Base-by-base conservation (phyloP, 1,284 basidiomycete genomes). In the Cryptococcus hybrid region DNA sequence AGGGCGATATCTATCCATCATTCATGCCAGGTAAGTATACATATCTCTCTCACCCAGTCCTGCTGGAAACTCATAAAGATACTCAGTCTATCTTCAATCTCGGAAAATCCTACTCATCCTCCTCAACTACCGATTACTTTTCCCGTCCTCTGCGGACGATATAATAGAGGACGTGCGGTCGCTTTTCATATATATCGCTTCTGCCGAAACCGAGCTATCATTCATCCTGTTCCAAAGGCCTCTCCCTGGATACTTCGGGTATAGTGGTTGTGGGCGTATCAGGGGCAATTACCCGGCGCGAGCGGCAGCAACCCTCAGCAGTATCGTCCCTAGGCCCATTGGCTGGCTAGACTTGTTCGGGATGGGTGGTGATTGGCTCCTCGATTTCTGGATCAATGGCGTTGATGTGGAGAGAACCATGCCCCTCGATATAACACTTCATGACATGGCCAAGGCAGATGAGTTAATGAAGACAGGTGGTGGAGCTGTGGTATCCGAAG, bases 241-340 rank as follows among this genome's bases (percentile, higher is more conserved):
- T 51, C 3, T 34, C 12, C 4, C 15, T 60, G 36, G 58, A 60
- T 47, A 5, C n/a, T 5, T 36, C 15, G 30, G 24, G 48, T 8
- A 11, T 60, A 11, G 52, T 48, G 7, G 58, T 60, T n/a, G 34
- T 57, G 7, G 55, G 58, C 9, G 44, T 60, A 11, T 60, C 58
- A 12, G 58, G 58, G 58, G 58, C 18, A 52, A 60, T 34, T 60
- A 51, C 39, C 51, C 52, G 7, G 55, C 58, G 37, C 52, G 55
- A 53, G 42, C 54, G 13, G 51, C 58, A 37, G 50, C 54, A 8
- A 54, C 55, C 5, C 38, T 60, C 15, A 8, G 30, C n/a, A 40
- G 18, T 6, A 51, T 60, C 35, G n/a, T 37, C 9, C 54, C 54
- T 8, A 38, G 51, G 39, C 58, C 58, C 12, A 51, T 52, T 45